phyloP scores from a whole-genome alignment of 768 basidiomycete genomes.

The Amanita muscaria region DNA sequence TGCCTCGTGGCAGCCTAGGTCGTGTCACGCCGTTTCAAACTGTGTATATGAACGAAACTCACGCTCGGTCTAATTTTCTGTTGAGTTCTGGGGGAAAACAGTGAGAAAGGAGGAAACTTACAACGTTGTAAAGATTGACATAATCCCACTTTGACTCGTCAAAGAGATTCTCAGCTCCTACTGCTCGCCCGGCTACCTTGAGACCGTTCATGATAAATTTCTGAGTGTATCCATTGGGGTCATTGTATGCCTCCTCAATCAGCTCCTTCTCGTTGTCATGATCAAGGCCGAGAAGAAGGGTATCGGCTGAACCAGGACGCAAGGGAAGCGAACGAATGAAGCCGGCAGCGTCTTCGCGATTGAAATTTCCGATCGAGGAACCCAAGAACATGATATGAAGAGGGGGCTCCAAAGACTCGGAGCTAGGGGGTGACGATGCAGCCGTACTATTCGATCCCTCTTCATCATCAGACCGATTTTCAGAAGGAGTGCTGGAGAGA shows the following conservation, averaged over 20 bases:
- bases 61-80: slow-evolving; percentile 27
- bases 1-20: slow-evolving; percentile 72
- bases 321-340: slow-evolving; percentile 80
- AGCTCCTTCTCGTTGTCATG: slow-evolving; percentile 61
- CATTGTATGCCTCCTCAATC: slow-evolving; percentile 85
- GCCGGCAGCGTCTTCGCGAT: slow-evolving; percentile 50
- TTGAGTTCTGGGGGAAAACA: too few species aligned
- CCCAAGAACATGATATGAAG: slow-evolving; percentile 88
- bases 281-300: slow-evolving; percentile 85
- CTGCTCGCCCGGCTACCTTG: slow-evolving; percentile 50
- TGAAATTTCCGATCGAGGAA: slow-evolving; percentile 87
- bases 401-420: slow-evolving; percentile 37
- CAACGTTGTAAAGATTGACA: slow-evolving; percentile 42
- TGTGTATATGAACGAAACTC: slow-evolving; percentile 5
- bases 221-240: slow-evolving; percentile 60
- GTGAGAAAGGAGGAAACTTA: slow-evolving; percentile 20
- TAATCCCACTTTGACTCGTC: slow-evolving; percentile 71
- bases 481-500: slow-evolving; percentile 17
- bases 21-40: background rate
- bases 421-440: slow-evolving; percentile 35
- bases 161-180: slow-evolving; percentile 63
- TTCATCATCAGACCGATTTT: background rate
- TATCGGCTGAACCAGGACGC: slow-evolving; percentile 66
- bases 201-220: slow-evolving; percentile 86
- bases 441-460: slow-evolving; percentile 15